Conservation (phyloP, 2,329 filamentous ascomycete genomes). For the Trichoderma pleuroti region DNA sequence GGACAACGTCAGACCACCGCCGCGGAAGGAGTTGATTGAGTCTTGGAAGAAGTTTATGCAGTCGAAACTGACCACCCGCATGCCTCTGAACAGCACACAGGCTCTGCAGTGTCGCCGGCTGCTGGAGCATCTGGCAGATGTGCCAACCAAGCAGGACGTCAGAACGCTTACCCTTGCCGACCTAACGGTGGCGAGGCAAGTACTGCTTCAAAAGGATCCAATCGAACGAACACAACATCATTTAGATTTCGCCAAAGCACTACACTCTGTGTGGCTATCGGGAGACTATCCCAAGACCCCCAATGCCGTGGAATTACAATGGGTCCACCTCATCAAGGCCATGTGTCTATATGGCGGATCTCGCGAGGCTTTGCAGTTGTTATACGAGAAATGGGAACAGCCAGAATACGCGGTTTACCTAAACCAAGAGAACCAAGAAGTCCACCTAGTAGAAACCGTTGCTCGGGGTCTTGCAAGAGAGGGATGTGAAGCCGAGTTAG, state of each 20-base stretch:
- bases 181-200: conserved; percentile 44
- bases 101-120: conserved; percentile 55
- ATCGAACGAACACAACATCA: conserved; percentile 45
- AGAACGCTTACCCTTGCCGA: conserved; percentile 38
- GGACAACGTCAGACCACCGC: conserved; percentile 62
- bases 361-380: conserved; percentile 47
- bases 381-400: conserved; percentile 35
- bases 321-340: conserved; percentile 36
- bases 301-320: conserved; percentile 25
- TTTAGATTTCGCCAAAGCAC: conserved; percentile 42
- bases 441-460: conserved; percentile 30
- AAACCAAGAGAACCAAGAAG: conserved; percentile 19
- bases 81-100: conserved; percentile 62
- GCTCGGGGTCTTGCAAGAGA: conserved; percentile 58
- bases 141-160: conserved; percentile 26
- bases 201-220: conserved; percentile 40
- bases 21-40: conserved; percentile 57
- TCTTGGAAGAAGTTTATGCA: conserved; percentile 64
- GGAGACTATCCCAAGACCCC: conserved; percentile 24
- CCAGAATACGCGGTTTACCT: conserved; percentile 23
- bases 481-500: conserved; percentile 54
- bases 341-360: conserved; percentile 54
- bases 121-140: conserved; percentile 54
- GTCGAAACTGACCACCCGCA: conserved; percentile 46
- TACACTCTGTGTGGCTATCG: conserved; percentile 37